Conservation (phyloP, 768 basidiomycete species). For the Pisolithus albus region DNA sequence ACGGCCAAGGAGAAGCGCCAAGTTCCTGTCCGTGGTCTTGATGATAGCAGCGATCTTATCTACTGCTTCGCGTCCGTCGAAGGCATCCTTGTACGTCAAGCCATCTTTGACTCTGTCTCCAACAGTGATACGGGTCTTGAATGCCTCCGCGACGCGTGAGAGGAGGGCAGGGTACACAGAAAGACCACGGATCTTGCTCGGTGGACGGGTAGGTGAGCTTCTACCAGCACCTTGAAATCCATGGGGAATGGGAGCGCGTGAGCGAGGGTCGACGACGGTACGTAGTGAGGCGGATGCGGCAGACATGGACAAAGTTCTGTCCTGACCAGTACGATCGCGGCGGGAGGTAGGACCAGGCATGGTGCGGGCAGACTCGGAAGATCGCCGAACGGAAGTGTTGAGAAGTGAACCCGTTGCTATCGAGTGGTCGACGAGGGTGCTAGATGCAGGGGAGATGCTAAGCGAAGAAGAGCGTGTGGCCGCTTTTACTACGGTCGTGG, state of each 20-base stretch:
- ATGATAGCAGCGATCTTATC: slow-evolving; percentile 97
- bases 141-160: slow-evolving; percentile 90
- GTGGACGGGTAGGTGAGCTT: slow-evolving; percentile 32
- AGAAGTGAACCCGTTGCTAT: slow-evolving; percentile 8
- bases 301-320: slow-evolving; percentile 75
- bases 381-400: slow-evolving; percentile 40
- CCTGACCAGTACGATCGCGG: slow-evolving; percentile 55
- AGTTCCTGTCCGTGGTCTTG: slow-evolving; percentile 95
- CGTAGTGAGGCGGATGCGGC: slow-evolving; percentile 48
- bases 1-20: slow-evolving; percentile 90
- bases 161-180: slow-evolving; percentile 93
- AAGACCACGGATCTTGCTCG: slow-evolving; percentile 49
- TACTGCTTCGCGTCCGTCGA: slow-evolving; percentile 95
- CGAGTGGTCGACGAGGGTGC: slow-evolving; percentile 32
- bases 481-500: slow-evolving; percentile 35
- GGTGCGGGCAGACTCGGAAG: slow-evolving; percentile 64
- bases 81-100: slow-evolving; percentile 91
- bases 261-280: slow-evolving; percentile 37
- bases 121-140: slow-evolving; percentile 73
- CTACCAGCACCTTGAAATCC: slow-evolving; percentile 21
- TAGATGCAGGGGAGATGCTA: slow-evolving; percentile 40
- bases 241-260: slow-evolving; percentile 28
- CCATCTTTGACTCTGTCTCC: slow-evolving; percentile 88
- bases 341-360: slow-evolving; percentile 47
- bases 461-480: slow-evolving; percentile 35